Evolutionary conservation across 306 rosid species (phyloP), one percentile per base, ranked within the genome.

Genomic region (Begonia loranthoides): DNA sequence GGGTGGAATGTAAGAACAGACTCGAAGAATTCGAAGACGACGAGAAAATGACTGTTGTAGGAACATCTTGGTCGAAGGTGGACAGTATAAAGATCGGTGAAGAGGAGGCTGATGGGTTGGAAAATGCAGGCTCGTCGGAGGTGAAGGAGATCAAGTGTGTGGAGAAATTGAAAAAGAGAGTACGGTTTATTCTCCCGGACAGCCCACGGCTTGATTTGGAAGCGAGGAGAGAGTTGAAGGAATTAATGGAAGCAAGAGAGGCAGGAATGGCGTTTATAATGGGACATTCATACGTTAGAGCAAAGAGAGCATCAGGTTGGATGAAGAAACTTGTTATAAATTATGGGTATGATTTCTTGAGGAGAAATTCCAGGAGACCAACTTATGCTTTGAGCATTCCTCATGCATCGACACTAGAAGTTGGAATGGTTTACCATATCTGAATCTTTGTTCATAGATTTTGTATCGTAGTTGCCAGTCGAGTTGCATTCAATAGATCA

Each of bases 261-360:
- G 95, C 95, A 52, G 97, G 99, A 49, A 70, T 82, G 78, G 92
- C 95, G 66, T 90, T 85, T 48, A 90, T 90, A 78, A 69, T 86
- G 78, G 93, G 99, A 45, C 99, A 90, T 55, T 90, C 94, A 7
- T 86, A 85, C 56, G 94, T 90, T 58, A 82, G 80, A 60, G 94
- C 88, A 15, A 86, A 90, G 80, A 82, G 87, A 22, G 99, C 94
- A 49, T 90, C 99, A 28, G 82, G 94, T 44, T 83, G 80, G 81
- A 62, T 82, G 58, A 90, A 86, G 71, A 80, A 58, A 57, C 64
- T 82, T 51, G 97, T 74, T 58, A 80, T 90, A 15, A 83, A 90
- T 73, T 76, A 74, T 66, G 95, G 83, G 10, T 90, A 90, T 71
- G 99, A 90, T 69, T 86, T 90, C 88, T 67, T 90, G 62, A 82